These are phyloP conservation scores for Agaricus sinodeliciosus DNA, from an alignment of 768 basidiomycete species.

Conservation along the genomic window DNA sequence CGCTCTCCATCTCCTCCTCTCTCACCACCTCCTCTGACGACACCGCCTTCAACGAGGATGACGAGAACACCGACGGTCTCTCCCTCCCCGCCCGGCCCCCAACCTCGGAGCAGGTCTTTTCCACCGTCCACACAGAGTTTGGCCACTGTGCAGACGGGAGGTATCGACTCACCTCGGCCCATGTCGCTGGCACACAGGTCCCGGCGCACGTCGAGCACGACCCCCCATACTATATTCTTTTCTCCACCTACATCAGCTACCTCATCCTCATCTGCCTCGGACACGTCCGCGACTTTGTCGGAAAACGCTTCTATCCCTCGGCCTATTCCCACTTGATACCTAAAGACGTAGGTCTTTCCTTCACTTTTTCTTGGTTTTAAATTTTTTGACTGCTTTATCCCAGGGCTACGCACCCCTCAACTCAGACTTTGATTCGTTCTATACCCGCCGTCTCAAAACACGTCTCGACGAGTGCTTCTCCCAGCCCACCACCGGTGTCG, in stretches of 20 bases:
- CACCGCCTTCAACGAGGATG: conserved; percentile 50
- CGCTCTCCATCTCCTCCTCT: conserved; percentile 70
- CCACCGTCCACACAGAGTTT: conserved; percentile 84
- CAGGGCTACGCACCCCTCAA: conserved; percentile 96
- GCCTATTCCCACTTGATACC: conserved; percentile 81
- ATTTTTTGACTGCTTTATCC: neutral
- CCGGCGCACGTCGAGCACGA: conserved; percentile 62
- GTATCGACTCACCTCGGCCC: conserved; percentile 63
- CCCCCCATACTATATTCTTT: conserved; percentile 87
- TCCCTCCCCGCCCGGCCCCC: conserved; percentile 60
- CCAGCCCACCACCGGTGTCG: conserved; percentile 89
- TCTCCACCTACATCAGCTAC: conserved; percentile 92
- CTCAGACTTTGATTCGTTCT: conserved; percentile 99
- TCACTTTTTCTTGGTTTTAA: conserved; percentile 1
- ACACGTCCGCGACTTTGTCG: conserved; percentile 92
- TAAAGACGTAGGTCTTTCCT: conserved; percentile 66
- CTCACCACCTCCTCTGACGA: conserved; percentile 66
- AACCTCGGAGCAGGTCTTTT: conserved; percentile 74
- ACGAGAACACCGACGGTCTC: conserved; percentile 51
- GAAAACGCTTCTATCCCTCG: conserved; percentile 68
- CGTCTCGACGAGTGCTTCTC: conserved; percentile 96
- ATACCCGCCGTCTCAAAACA: conserved; percentile 90
- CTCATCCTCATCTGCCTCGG: conserved; percentile 88
- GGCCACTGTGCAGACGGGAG: conserved; percentile 81
- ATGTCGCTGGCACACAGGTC: conserved; percentile 44